Evolutionary conservation across 768 basidiomycete genomes (phyloP).

Genomic region (Tylopilus plumbeoviolaceoides): DNA sequence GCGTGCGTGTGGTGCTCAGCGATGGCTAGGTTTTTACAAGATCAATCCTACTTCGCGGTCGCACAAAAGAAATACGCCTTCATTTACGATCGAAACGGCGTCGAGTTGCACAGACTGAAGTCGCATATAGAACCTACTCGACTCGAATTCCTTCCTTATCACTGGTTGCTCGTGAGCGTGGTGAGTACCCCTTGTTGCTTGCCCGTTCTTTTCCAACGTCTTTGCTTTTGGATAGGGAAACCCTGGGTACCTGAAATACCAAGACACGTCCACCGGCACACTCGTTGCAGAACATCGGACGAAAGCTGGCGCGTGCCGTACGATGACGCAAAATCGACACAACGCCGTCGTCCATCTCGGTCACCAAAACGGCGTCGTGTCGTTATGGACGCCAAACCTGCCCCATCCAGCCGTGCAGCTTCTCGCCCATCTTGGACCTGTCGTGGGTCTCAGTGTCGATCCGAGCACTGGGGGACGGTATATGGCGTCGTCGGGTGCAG

Average conservation of each 20-base stretch:
- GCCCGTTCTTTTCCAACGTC: background rate
- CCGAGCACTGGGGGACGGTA: slow-evolving; percentile 82
- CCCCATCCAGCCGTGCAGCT: slow-evolving; percentile 89
- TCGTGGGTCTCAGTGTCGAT: slow-evolving; percentile 78
- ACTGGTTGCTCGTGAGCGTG: slow-evolving; percentile 86
- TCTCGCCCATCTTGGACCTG: slow-evolving; percentile 86
- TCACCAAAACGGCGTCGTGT: slow-evolving; percentile 93
- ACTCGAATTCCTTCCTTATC: slow-evolving; percentile 91
- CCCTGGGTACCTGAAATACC: slow-evolving; percentile 90
- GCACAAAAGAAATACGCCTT: slow-evolving; percentile 96
- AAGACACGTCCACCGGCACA: slow-evolving; percentile 92
- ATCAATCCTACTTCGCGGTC: slow-evolving; percentile 90
- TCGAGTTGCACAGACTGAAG: slow-evolving; percentile 85
- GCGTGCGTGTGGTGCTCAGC: background rate
- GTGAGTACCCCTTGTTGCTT: slow-evolving; percentile 41
- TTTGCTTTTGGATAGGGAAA: slow-evolving; percentile 53
- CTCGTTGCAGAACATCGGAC: slow-evolving; percentile 86
- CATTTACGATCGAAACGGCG: slow-evolving; percentile 92
- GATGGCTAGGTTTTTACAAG: slow-evolving; percentile 73
- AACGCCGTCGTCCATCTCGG: slow-evolving; percentile 94
- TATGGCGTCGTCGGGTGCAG: slow-evolving; percentile 86
- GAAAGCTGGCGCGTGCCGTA: slow-evolving; percentile 77
- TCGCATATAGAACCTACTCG: slow-evolving; percentile 85
- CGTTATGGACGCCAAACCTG: slow-evolving; percentile 94
- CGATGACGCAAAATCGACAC: slow-evolving; percentile 89